Base-by-base conservation (phyloP, 441 rosid species). In the Populus hybrid region DNA sequence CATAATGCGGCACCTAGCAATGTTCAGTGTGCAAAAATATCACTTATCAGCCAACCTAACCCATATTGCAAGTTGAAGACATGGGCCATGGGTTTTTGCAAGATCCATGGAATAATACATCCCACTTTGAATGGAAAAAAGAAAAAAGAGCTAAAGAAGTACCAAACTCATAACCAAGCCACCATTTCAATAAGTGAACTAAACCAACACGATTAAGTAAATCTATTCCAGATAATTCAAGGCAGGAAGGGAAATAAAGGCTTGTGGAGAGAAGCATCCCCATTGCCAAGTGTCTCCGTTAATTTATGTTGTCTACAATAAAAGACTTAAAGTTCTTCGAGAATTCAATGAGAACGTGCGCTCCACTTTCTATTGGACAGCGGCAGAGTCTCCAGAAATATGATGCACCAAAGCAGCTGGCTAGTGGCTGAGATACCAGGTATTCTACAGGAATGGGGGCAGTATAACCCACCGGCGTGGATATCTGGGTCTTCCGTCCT, bases 391-490 rank as follows among this genome's bases (percentile, higher is more conserved):
- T 20, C 34, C 36, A 21, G 66, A 12, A 34, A 24, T 42, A 34
- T 3, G 66, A 61, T 23, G 23, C 12, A 35, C 28, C 14, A 36
- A 67, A 40, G 26, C 66, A 65, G 74, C 24, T 11, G 18, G 70
- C 6, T 57, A 71, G 30, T 32, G 18, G 30, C 57, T 35, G 67
- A 68, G 38, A 23, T 8, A 59, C 50, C 40, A 23, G 11, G 61
- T 26, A 3, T 36, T 84, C 86, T 89, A 94, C 85, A 93, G 90
- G 85, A 93, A 91, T 10, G 93, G 98, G 32, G 98, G 98, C 36
- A 93, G 80, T 73, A 94, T 93, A 21, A 94, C 90, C 94, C 95
- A 94, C 78, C 98, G 83, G 71, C 93, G 87, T 32, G 97, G 99
- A 86, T 93, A 93, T 84, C 85, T 90, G 0, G 93, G 93, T 76